These are phyloP conservation scores for Mycena polygramma DNA, from an alignment of 768 basidiomycete genomes.

Conservation along the genomic window DNA sequence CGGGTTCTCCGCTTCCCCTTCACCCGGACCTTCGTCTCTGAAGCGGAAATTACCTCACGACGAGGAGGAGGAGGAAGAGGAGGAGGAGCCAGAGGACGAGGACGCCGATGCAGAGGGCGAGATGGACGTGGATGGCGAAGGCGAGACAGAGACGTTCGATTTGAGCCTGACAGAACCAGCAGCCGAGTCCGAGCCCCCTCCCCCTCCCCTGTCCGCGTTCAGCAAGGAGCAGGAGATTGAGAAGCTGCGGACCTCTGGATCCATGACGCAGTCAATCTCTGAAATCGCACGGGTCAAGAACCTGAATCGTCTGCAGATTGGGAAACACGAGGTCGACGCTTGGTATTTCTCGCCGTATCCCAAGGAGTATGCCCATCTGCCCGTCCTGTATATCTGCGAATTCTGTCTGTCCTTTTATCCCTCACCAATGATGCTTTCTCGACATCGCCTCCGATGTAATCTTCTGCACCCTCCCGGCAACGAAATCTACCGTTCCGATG, in stretches of 20 bases:
- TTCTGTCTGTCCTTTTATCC: constrained; percentile 96
- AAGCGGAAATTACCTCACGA: constrained; percentile 80
- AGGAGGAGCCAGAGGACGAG: constrained; percentile 65
- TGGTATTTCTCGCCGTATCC: constrained; percentile 99
- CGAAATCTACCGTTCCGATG: constrained; percentile 98
- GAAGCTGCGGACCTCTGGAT: constrained; percentile 96
- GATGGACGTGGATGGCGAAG: constrained; percentile 82
- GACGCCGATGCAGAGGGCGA: constrained; percentile 78
- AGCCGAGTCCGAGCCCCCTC: constrained; percentile 56
- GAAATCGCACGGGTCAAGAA: constrained; percentile 99
- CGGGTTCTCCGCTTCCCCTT: constrained; percentile 64
- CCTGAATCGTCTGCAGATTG: constrained; percentile 95
- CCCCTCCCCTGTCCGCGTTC: constrained; percentile 73
- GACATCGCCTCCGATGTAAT: constrained; percentile 93
- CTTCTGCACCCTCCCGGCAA: constrained; percentile 97
- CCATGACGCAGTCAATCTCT: constrained; percentile 98
- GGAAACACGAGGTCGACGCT: constrained; percentile 97
- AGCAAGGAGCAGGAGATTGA: constrained; percentile 99
- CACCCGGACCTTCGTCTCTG: constrained; percentile 66
- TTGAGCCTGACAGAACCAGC: constrained; percentile 66
- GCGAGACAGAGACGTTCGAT: constrained; percentile 79
- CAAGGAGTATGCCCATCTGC: constrained; percentile 96
- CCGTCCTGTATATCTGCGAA: constrained; percentile 97
- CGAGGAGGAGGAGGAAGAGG: constrained; percentile 74
- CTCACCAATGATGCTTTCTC: constrained; percentile 89